Percentiles rank a stretch among this genome's conserved stretches.
Evolutionary conservation across 2,329 filamentous ascomycete species (phyloP).

Genomic region (Trichoderma guizhouense): DNA sequence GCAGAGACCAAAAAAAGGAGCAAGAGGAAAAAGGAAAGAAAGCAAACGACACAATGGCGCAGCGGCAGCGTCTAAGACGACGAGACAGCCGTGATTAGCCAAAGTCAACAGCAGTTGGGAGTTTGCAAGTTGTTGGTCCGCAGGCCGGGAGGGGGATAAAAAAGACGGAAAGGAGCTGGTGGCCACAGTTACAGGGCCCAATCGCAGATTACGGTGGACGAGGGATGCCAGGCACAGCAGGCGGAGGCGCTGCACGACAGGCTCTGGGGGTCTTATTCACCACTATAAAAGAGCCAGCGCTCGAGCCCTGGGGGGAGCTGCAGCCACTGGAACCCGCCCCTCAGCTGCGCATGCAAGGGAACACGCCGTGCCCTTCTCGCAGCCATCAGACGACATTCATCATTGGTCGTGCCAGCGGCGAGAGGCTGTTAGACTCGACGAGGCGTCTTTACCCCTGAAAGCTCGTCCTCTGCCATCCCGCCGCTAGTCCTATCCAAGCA

Average conservation of each 20-base stretch:
- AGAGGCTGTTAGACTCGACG: neutral
- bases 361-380: neutral
- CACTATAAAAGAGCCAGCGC: neutral
- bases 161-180: constrained; percentile 8
- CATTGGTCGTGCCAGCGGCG: neutral
- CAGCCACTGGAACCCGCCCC: constrained; percentile 5
- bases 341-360: constrained; percentile 15
- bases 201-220: constrained; percentile 12
- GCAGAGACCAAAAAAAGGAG: neutral
- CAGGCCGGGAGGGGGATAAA: neutral
- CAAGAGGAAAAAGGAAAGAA: neutral
- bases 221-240: constrained; percentile 14
- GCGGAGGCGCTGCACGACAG: neutral
- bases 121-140: neutral
- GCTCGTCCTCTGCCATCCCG: constrained; percentile 8
- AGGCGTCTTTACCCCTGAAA: constrained; percentile 17
- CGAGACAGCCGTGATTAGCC: constrained; percentile 15
- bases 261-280: neutral
- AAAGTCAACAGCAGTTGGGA: constrained; percentile 10
- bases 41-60: neutral
- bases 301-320: neutral
- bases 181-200: constrained; percentile 8
- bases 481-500: constrained; percentile 12
- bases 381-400: neutral
- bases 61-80: constrained; percentile 14